Evolutionary conservation across 257 asterid species (phyloP), one percentile per base, ranked within the genome.

Genomic region (Craterostigma plantagineum): DNA sequence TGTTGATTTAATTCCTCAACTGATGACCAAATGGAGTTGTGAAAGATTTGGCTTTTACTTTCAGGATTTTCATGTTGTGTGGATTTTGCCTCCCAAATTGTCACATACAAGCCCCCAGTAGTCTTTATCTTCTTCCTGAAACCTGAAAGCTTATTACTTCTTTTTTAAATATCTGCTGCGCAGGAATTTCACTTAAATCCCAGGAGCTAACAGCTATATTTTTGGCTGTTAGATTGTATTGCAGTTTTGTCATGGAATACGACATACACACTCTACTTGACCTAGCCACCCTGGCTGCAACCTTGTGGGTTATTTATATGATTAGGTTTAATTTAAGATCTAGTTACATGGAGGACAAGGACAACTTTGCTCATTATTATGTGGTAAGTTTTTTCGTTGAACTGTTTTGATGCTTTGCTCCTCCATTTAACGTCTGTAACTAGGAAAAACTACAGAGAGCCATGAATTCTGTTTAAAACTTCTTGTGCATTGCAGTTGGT

Each of bases 171-270:
- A 53, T 17, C 36, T 9, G 50, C 13, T 5, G 49, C 46, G 63
- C 76, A 85, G 92, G 96, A 43, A 70, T 85, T 67, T 85, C 96
- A 48, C 92, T 85, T 62, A 77, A 75, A 63, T 74, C 92, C 58
- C 96, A 85, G 80, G 96, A 85, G 71, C 71, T 80, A 51, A 85
- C 96, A 38, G 96, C 96, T 37, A 54, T 85, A 48, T 85, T 85
- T 71, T 52, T 85, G 76, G 93, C 82, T 50, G 96, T 80, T 50
- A 85, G 96, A 70, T 62, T 85, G 49, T 85, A 80, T 62, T 80
- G 94, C 51, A 80, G 96, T 67, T 80, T 85, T 48, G 93, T 85
- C 45, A 80, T 85, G 96, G 96, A 85, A 71, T 85, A 80, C 58
- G 94, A 85, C 68, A 85, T 85, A 58, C 94, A 85, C 65, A 85